A percentile compares a stretch with the other conserved stretches of the same genome.
phyloP scores from a whole-genome alignment of 2,329 filamentous ascomycete species.

The Byssochlamys sp. region DNA sequence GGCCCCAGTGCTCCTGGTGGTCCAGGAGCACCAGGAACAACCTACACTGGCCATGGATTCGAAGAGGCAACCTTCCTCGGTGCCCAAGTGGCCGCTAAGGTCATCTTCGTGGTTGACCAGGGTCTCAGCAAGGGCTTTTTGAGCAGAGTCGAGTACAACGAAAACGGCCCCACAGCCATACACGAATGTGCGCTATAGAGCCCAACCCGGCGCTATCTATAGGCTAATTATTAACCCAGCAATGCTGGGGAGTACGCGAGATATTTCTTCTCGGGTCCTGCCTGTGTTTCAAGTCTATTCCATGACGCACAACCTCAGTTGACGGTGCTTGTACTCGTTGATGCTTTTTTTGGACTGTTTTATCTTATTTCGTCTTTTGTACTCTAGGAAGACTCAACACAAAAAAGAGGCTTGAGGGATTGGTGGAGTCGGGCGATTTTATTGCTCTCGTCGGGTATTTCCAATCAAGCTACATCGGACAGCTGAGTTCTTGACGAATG shows the following conservation, averaged over 20 bases:
- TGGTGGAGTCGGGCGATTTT: neutral
- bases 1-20: slow-evolving; percentile 35
- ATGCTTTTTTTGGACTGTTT: slow-evolving; percentile 1
- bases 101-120: slow-evolving; percentile 60
- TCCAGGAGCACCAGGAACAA: slow-evolving; percentile 11
- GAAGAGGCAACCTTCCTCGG: slow-evolving; percentile 83
- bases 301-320: neutral
- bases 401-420: neutral
- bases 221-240: neutral
- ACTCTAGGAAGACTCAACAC: slow-evolving; percentile 11
- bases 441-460: neutral
- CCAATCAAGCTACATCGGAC: neutral
- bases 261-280: neutral
- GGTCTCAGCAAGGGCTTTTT: slow-evolving; percentile 60
- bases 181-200: slow-evolving; percentile 43
- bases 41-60: slow-evolving; percentile 36
- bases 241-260: neutral
- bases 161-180: slow-evolving; percentile 55
- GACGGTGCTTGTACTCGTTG: neutral
- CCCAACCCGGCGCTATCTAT: neutral
- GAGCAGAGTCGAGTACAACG: slow-evolving; percentile 59
- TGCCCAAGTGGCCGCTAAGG: slow-evolving; percentile 73
- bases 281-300: neutral
- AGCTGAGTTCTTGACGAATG: neutral
- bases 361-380: slow-evolving; percentile 10